Conservation (phyloP, 805 yeast genomes). For the Clavispora santaluciae region DNA sequence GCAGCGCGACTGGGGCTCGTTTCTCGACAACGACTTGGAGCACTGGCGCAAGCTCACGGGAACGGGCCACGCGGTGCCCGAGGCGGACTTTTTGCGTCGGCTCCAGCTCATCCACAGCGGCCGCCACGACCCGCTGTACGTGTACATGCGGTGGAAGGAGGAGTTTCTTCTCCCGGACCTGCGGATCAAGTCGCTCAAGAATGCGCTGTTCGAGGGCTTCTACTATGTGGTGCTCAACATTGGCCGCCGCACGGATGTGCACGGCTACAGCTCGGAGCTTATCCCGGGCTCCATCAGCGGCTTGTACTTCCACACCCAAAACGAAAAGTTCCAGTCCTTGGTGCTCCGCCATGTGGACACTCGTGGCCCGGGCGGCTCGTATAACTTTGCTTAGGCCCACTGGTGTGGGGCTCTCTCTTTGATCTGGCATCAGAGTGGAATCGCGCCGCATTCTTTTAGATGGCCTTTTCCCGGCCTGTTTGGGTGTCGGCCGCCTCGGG, state of each 20-base stretch:
- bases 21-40: slow-evolving; percentile 39
- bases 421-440: too few species aligned
- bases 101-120: slow-evolving; percentile 29
- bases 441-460: too few species aligned
- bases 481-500: too few species aligned
- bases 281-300: slow-evolving; percentile 72
- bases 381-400: slow-evolving; percentile 22
- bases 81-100: slow-evolving; percentile 21
- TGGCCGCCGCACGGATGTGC: slow-evolving; percentile 15
- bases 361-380: slow-evolving; percentile 31
- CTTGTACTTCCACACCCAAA: slow-evolving; percentile 72
- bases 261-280: slow-evolving; percentile 8
- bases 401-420: too few species aligned
- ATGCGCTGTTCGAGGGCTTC: slow-evolving; percentile 89
- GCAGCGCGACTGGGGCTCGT: slow-evolving; percentile 53
- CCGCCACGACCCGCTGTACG: slow-evolving; percentile 25
- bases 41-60: slow-evolving; percentile 48
- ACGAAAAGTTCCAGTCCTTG: slow-evolving; percentile 76
- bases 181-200: slow-evolving; percentile 51
- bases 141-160: slow-evolving; percentile 96
- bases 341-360: slow-evolving; percentile 54
- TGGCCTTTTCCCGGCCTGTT: too few species aligned
- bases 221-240: slow-evolving; percentile 84
- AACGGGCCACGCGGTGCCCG: slow-evolving; percentile 45
- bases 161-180: slow-evolving; percentile 81